phyloP scores from a whole-genome alignment of 495 filamentous ascomycete species.

The Penicillium crystallinum region DNA sequence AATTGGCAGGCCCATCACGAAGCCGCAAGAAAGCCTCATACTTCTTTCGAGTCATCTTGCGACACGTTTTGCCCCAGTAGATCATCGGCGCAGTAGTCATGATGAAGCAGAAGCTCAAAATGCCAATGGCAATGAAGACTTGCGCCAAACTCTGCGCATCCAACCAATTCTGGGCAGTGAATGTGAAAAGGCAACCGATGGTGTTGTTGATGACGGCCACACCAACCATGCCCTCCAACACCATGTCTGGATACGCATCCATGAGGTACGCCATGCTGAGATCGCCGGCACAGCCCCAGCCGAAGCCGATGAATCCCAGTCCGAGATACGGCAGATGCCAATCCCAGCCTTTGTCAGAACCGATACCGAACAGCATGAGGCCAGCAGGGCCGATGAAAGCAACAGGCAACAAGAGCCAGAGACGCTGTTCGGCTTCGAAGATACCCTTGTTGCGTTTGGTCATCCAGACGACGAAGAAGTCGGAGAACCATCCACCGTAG shows the following conservation, averaged over 20 bases:
- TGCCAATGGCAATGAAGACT: conserved; percentile 28
- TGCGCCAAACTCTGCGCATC: conserved; percentile 13
- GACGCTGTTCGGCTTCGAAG: conserved; percentile 29
- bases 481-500: conserved; percentile 33
- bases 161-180: conserved; percentile 20
- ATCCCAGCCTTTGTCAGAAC: conserved; percentile 19
- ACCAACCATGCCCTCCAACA: conserved; percentile 34
- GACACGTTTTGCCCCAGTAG: conserved; percentile 15
- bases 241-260: conserved; percentile 31
- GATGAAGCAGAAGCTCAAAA: conserved; percentile 14
- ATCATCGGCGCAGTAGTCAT: conserved; percentile 19
- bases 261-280: conserved; percentile 28
- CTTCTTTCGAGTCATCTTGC: conserved; percentile 11
- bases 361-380: conserved; percentile 32
- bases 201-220: conserved; percentile 35
- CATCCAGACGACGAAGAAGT: conserved; percentile 30
- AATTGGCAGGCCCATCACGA: conserved; percentile 11
- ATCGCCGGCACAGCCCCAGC: conserved; percentile 33
- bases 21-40: conserved; percentile 15
- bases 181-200: conserved; percentile 32
- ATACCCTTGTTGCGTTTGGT: conserved; percentile 25
- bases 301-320: conserved; percentile 30
- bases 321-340: conserved; percentile 27
- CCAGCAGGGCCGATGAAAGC: conserved; percentile 26
- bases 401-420: conserved; percentile 31